Conservation (phyloP, 2,329 filamentous ascomycete species). For the Aspergillus viridinutans region DNA sequence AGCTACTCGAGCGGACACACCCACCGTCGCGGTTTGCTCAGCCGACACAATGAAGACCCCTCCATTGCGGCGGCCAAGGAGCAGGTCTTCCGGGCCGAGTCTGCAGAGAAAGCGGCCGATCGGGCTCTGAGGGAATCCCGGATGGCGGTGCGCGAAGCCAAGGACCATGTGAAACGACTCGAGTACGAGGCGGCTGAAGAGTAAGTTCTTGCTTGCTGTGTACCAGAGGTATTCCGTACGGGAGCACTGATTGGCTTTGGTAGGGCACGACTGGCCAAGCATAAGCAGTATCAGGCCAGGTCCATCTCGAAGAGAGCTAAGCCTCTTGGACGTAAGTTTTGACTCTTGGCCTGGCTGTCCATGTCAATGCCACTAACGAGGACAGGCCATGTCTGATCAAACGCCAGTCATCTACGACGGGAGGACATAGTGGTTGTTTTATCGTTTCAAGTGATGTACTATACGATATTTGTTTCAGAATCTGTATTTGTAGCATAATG, state of each 20-base stretch:
- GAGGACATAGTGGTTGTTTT: background rate
- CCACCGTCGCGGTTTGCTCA: conserved; percentile 35
- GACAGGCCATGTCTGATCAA: background rate
- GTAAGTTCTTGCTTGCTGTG: conserved; percentile 16
- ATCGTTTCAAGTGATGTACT: background rate
- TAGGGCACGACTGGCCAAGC: conserved; percentile 58
- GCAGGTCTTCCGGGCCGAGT: conserved; percentile 59
- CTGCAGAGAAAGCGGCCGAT: conserved; percentile 62
- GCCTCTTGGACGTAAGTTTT: conserved; percentile 62
- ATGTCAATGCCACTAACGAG: background rate
- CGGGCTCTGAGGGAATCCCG: conserved; percentile 57
- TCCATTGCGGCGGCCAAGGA: conserved; percentile 59
- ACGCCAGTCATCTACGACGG: background rate
- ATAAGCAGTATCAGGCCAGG: conserved; percentile 63
- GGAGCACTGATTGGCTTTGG: background rate
- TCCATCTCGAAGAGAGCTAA: conserved; percentile 66
- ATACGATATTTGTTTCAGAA: background rate
- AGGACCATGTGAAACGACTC: conserved; percentile 59
- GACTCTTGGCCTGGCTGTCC: background rate
- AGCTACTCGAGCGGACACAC: conserved; percentile 17
- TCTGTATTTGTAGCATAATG: background rate
- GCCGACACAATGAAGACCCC: conserved; percentile 53
- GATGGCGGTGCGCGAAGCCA: conserved; percentile 57
- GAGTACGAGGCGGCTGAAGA: conserved; percentile 65
- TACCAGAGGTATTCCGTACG: background rate